Evolutionary conservation across 2,329 filamentous ascomycete species (phyloP).

Genomic region (Arthrobotrys musiformis): DNA sequence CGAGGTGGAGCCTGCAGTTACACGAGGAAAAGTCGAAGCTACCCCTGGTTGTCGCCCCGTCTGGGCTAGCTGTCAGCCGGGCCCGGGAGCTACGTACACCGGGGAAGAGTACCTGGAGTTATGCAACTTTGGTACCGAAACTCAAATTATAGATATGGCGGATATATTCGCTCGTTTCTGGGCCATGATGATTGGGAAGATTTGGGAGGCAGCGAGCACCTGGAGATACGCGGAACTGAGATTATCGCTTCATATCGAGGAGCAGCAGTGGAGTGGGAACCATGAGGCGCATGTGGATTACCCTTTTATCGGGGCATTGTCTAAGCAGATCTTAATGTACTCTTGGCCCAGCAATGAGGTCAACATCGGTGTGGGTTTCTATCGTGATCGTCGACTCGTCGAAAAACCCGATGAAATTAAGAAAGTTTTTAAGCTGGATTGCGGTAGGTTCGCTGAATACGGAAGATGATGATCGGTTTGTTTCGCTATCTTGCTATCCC

Average conservation of each 20-base stretch:
- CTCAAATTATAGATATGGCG: not conserved
- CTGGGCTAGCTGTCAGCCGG: not conserved
- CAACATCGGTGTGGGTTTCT: constrained; percentile 7
- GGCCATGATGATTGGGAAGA: not conserved
- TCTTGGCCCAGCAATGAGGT: constrained; percentile 4
- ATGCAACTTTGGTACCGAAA: constrained; percentile 12
- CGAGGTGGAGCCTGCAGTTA: not conserved
- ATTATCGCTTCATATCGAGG: too few relatives aligned
- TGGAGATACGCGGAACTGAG: too few relatives aligned
- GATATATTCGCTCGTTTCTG: not conserved
- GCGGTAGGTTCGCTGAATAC: not conserved
- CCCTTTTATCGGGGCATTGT: too few relatives aligned
- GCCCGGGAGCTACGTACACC: not conserved
- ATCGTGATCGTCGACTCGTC: not conserved
- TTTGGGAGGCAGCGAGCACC: not conserved
- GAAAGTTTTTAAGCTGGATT: not conserved
- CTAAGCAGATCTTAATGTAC: not conserved
- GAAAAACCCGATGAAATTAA: not conserved
- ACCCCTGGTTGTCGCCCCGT: constrained; percentile 8
- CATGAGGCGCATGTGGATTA: too few relatives aligned
- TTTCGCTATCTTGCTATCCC: too few relatives aligned
- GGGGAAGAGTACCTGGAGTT: constrained; percentile 24
- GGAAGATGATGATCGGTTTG: too few relatives aligned
- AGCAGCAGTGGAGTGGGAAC: too few relatives aligned
- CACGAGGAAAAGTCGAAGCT: not conserved